A percentile compares a stretch with the other conserved stretches of the same genome.
Evolutionary conservation across 805 yeast species (phyloP).

Genomic region (Kuraishia floccosa): DNA sequence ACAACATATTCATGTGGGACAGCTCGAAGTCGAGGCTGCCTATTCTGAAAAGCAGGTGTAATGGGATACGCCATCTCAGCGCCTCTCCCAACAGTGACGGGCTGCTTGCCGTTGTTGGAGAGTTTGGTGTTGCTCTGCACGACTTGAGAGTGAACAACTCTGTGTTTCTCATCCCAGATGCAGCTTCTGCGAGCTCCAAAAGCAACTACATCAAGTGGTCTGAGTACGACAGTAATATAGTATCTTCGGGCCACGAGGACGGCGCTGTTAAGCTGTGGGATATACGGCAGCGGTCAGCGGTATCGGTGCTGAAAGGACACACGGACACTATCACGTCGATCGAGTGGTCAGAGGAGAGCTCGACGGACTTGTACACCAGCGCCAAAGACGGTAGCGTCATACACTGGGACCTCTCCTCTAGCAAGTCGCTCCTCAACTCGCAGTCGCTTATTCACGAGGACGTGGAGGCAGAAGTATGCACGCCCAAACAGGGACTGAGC

Average conservation of each 20-base stretch:
- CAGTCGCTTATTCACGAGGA: background rate
- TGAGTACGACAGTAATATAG: slow-evolving; percentile 22
- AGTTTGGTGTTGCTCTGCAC: slow-evolving; percentile 62
- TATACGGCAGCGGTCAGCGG: slow-evolving; percentile 44
- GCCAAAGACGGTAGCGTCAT: slow-evolving; percentile 58
- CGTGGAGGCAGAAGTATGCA: slow-evolving; percentile 17
- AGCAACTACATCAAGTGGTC: slow-evolving; percentile 2
- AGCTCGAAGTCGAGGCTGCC: slow-evolving; percentile 49
- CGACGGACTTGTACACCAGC: slow-evolving; percentile 42
- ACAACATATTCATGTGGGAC: slow-evolving; percentile 73
- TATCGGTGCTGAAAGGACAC: slow-evolving; percentile 46
- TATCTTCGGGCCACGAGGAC: slow-evolving; percentile 55
- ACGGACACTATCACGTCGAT: slow-evolving; percentile 40
- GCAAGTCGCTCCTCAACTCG: slow-evolving; percentile 2
- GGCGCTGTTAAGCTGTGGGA: slow-evolving; percentile 65
- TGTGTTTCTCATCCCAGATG: slow-evolving; percentile 31
- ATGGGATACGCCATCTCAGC: slow-evolving; percentile 42
- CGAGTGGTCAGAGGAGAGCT: slow-evolving; percentile 38
- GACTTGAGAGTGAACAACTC: slow-evolving; percentile 50
- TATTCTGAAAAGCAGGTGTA: slow-evolving; percentile 34
- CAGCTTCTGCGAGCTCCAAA: slow-evolving; percentile 8
- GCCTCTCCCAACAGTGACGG: slow-evolving; percentile 33
- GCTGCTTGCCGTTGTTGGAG: slow-evolving; percentile 53
- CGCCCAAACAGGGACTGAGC: slow-evolving; percentile 32
- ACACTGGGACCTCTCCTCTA: slow-evolving; percentile 46